phyloP scores from a whole-genome alignment of 352 stramenopile genomes.

The Hyphochytrium catenoides region DNA sequence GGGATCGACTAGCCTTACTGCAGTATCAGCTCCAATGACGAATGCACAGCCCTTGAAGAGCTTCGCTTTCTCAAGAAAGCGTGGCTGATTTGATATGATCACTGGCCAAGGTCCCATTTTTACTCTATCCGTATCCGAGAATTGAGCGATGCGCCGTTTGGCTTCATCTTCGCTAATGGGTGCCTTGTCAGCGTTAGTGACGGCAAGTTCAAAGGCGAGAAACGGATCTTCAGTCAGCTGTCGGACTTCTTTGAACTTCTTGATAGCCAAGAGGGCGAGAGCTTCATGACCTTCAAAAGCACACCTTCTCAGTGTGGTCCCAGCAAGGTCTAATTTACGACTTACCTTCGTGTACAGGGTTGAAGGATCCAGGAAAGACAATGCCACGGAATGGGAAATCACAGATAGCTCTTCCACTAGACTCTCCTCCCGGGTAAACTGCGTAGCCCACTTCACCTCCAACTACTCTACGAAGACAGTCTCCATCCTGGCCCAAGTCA shows the following conservation, averaged over 20 bases:
- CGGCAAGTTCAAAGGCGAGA: slow-evolving; percentile 40
- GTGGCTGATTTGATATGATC: slow-evolving; percentile 35
- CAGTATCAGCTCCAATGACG: slow-evolving; percentile 65
- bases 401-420: too few relatives aligned
- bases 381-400: too few relatives aligned
- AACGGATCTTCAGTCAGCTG: slow-evolving; percentile 11
- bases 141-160: slow-evolving; percentile 22
- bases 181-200: slow-evolving; percentile 53
- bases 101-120: slow-evolving; percentile 19
- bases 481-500: slow-evolving; percentile 8
- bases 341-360: slow-evolving; percentile 44
- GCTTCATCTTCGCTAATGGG: slow-evolving; percentile 18
- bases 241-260: slow-evolving; percentile 9
- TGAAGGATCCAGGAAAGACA: slow-evolving; percentile 49
- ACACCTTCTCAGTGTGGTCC: slow-evolving; percentile 19
- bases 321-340: slow-evolving; percentile 31
- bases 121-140: slow-evolving; percentile 6
- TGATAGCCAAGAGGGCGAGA: background rate
- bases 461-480: background rate
- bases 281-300: too few relatives aligned
- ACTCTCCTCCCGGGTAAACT: slow-evolving; percentile 21
- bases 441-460: slow-evolving; percentile 3
- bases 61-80: slow-evolving; percentile 54
- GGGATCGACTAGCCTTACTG: slow-evolving; percentile 52
- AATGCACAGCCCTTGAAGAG: slow-evolving; percentile 48